phyloP scores from a whole-genome alignment of 2,329 filamentous ascomycete genomes.

The Claviceps digitariae region DNA sequence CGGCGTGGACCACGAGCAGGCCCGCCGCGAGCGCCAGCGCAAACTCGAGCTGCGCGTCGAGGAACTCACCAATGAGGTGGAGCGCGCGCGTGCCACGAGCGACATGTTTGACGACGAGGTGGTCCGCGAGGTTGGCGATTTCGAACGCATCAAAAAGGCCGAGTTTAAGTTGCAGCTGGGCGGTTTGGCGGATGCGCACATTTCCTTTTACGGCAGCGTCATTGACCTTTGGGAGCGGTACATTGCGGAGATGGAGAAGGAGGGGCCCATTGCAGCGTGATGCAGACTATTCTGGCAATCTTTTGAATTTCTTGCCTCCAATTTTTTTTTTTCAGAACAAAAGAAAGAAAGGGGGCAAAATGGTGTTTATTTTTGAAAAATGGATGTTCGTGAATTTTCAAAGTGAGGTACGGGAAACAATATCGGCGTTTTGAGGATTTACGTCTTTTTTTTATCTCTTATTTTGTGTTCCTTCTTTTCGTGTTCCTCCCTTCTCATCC shows the following conservation, averaged over 20 bases:
- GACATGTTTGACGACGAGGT: constrained; percentile 96
- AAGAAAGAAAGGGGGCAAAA: no score
- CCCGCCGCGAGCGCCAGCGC: constrained; percentile 70
- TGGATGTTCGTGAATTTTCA: no score
- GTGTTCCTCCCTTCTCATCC: neutral
- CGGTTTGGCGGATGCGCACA: constrained; percentile 69
- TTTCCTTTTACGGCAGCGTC: constrained; percentile 71
- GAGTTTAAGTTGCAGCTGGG: constrained; percentile 86
- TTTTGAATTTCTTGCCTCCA: no score
- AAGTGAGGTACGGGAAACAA: no score
- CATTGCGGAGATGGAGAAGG: constrained; percentile 69
- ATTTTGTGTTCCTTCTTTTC: neutral
- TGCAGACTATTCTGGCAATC: no score
- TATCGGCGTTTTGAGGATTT: no score
- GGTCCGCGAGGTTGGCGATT: constrained; percentile 81
- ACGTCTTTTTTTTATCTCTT: neutral
- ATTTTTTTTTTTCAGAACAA: no score
- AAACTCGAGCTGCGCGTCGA: constrained; percentile 90
- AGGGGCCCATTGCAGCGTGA: constrained; percentile 24
- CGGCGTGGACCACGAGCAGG: constrained; percentile 90
- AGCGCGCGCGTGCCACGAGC: constrained; percentile 70
- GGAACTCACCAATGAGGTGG: constrained; percentile 78
- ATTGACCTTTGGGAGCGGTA: constrained; percentile 82
- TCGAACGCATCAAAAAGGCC: constrained; percentile 88
- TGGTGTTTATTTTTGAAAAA: no score